These are phyloP conservation scores for Serendipita indica DNA, from an alignment of 768 basidiomycete genomes.

Conservation along the genomic window DNA sequence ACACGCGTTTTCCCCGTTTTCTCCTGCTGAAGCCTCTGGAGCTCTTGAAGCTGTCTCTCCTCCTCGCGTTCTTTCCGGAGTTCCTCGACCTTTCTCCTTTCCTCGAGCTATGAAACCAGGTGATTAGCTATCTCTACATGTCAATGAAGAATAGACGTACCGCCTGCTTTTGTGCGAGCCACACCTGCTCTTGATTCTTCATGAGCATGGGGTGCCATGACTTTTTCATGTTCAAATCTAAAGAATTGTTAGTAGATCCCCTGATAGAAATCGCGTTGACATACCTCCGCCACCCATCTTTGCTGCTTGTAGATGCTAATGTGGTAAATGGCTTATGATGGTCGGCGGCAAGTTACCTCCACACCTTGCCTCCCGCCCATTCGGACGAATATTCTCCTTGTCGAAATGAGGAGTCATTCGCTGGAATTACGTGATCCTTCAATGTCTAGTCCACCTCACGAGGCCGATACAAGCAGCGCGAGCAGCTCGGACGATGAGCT, in stretches of 20 bases:
- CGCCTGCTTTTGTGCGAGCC: conserved; percentile 96
- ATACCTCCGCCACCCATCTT: conserved; percentile 82
- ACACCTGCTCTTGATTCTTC: conserved; percentile 98
- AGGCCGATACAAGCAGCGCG: background rate
- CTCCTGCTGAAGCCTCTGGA: conserved; percentile 89
- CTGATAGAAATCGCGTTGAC: background rate
- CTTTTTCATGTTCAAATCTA: conserved; percentile 96
- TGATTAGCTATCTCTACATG: conserved; percentile 13
- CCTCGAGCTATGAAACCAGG: conserved; percentile 56
- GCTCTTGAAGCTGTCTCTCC: conserved; percentile 88
- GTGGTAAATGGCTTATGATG: background rate
- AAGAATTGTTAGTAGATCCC: background rate
- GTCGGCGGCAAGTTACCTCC: background rate
- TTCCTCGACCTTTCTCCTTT: conserved; percentile 96
- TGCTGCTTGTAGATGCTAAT: conserved; percentile 20
- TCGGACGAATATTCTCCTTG: too few relatives aligned
- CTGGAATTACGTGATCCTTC: conserved; percentile 1
- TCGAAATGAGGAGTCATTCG: conserved; percentile 3
- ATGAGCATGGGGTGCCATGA: conserved; percentile 98
- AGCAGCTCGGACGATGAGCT: background rate
- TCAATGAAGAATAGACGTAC: conserved; percentile 31
- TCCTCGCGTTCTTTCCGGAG: conserved; percentile 96
- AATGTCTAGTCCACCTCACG: background rate
- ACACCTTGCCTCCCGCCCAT: background rate
- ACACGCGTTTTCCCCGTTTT: conserved; percentile 88